Conservation (phyloP, 192 early-diverging fungal species). For the Nowakowskiella sp. region DNA sequence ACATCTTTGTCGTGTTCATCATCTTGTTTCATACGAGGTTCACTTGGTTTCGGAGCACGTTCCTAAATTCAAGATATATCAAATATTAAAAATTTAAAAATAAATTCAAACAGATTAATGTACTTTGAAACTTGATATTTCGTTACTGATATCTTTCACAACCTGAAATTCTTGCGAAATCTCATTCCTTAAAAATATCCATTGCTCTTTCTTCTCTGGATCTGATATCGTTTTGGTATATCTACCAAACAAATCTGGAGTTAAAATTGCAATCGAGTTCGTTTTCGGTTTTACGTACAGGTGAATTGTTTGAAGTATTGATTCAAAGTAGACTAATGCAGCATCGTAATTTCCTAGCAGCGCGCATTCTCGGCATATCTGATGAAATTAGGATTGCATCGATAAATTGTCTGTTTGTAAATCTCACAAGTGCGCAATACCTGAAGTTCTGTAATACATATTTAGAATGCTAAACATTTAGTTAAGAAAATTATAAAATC, state of each 20-base stretch:
- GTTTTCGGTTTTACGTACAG: conserved; percentile 19
- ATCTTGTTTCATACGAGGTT: too few relatives aligned
- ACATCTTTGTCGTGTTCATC: conserved; percentile 37
- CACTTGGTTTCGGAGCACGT: conserved; percentile 1
- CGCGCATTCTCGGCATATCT: conserved; percentile 46
- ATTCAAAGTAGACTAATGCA: conserved; percentile 46
- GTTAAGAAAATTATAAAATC: too few relatives aligned
- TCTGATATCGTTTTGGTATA: conserved; percentile 32
- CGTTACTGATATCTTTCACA: conserved; percentile 42
- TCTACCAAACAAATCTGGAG: conserved; percentile 19
- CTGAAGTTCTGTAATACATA: too few relatives aligned
- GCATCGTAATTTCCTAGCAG: conserved; percentile 48
- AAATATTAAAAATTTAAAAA: conserved; percentile 9
- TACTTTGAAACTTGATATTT: conserved; percentile 48
- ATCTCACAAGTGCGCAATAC: too few relatives aligned
- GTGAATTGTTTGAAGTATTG: conserved; percentile 39
- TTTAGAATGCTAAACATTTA: too few relatives aligned
- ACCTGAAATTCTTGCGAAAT: conserved; percentile 38
- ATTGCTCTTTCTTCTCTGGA: conserved; percentile 22
- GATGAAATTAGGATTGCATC: too few relatives aligned
- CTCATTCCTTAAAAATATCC: conserved; percentile 27
- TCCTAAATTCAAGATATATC: conserved; percentile 3
- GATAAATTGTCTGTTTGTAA: too few relatives aligned
- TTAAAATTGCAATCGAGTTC: conserved; percentile 8
- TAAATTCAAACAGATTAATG: not conserved